A percentile compares a stretch with the other conserved stretches of the same genome.
Evolutionary conservation across 2,329 filamentous ascomycete genomes (phyloP).

Genomic region (Grosmannia penicillata): DNA sequence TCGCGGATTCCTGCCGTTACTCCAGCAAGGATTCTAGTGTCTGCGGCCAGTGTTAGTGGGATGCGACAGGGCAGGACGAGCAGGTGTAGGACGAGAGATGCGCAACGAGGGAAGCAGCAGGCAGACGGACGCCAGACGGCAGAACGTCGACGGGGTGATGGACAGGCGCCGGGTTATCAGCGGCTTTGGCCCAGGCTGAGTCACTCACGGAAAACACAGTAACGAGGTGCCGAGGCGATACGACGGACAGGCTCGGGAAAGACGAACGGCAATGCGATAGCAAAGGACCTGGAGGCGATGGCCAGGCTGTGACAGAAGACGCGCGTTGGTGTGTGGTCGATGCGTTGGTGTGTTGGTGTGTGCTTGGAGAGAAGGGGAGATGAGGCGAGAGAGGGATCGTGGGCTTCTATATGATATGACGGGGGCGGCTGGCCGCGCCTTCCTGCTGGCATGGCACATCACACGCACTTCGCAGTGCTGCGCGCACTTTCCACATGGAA

Average conservation of each 20-base stretch:
- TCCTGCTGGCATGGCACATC: too few relatives aligned
- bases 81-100: background rate
- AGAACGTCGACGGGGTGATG: background rate
- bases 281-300: slow-evolving; percentile 36
- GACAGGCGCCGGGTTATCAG: background rate
- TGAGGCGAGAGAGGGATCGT: slow-evolving; percentile 14
- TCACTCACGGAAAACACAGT: slow-evolving; percentile 18
- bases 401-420: too few relatives aligned
- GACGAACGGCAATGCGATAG: slow-evolving; percentile 15
- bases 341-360: slow-evolving; percentile 29
- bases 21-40: background rate
- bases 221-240: slow-evolving; percentile 16
- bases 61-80: background rate
- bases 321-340: slow-evolving; percentile 32
- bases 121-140: background rate
- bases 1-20: background rate
- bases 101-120: background rate
- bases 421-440: background rate
- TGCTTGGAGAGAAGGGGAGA: slow-evolving; percentile 27
- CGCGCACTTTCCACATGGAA: background rate
- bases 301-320: slow-evolving; percentile 46
- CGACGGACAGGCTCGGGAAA: slow-evolving; percentile 10
- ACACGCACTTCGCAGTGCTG: too few relatives aligned
- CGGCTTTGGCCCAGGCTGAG: slow-evolving; percentile 7
- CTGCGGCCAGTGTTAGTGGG: background rate